phyloP scores from a whole-genome alignment of 2,329 filamentous ascomycete species.

The Exophiala sideris region DNA sequence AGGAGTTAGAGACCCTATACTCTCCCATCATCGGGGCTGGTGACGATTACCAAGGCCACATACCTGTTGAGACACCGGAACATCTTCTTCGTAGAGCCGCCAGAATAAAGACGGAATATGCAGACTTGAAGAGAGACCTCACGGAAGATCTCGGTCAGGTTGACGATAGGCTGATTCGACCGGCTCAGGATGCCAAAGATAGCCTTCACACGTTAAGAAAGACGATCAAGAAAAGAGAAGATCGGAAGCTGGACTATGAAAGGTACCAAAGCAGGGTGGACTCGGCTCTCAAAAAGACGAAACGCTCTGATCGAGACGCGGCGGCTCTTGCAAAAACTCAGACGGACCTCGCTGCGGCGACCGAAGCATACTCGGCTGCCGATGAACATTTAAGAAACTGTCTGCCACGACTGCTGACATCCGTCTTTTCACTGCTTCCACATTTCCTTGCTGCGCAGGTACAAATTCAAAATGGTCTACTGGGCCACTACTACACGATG shows the following conservation, averaged over 20 bases:
- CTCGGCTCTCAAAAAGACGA: conserved; percentile 66
- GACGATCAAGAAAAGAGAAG: conserved; percentile 79
- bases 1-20: conserved; percentile 70
- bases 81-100: conserved; percentile 62
- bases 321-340: conserved; percentile 67
- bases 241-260: conserved; percentile 79
- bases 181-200: conserved; percentile 66
- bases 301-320: conserved; percentile 70
- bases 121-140: conserved; percentile 68
- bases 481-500: conserved; percentile 74
- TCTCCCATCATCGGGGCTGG: conserved; percentile 69
- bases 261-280: conserved; percentile 69
- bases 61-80: conserved; percentile 59
- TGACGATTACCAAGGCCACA: conserved; percentile 54
- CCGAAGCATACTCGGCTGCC: conserved; percentile 68
- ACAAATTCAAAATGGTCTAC: conserved; percentile 71
- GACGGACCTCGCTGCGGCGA: conserved; percentile 62
- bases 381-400: conserved; percentile 70
- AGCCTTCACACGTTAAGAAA: conserved; percentile 71
- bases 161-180: conserved; percentile 65
- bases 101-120: conserved; percentile 63
- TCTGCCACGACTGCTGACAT: conserved; percentile 67
- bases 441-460: conserved; percentile 68
- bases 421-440: conserved; percentile 70
- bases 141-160: conserved; percentile 68